Base-by-base conservation (phyloP, 805 yeast species). In the Yamadazyma insecticola region DNA sequence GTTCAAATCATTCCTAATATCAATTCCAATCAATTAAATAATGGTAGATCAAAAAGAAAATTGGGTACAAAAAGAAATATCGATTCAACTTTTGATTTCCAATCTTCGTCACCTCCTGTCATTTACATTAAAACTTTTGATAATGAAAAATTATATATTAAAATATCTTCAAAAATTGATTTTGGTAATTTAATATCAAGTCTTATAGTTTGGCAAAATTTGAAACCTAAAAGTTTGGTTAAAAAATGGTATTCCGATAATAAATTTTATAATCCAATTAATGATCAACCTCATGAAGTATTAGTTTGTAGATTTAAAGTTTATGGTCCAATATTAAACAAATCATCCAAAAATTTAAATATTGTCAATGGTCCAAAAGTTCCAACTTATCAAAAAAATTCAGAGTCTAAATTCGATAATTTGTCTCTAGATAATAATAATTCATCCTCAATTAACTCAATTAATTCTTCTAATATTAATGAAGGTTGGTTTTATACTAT, bases 401-500 rank as follows among this genome's bases (percentile, higher is more conserved):
- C 24, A 6, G 23, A 9, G 18, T 21, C 24, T 16, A 16, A 14
- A 7, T 18, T 19, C 18, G 17, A 12, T 2, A 21, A 23, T 11
- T 6, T 5, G 5, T 6, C 30, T 20, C 10, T 20, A 10, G 11
- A 23, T 11, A 33, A 51, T 35, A 28, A 33, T 20, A 17, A 16
- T 22, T 16, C 41, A 30, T 13, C 16, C 12, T 10, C 24, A 3
- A 5, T 21, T 7, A n/a, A n/a, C n/a, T 19, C 22, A 11, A 8
- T 19, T 9, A 26, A 51, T 15, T 8, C 15, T 6, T 16, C 33
- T 4, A 13, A 23, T 3, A 20, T 37, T 1, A 48, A 57, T 14
- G 84, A 76, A 46, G 78, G 78, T 4, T 83, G 90, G 90, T 81
- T 81, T 47, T 69, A 66, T 31, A 75, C 83, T 1, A 79, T 78